A percentile compares a stretch with the other conserved stretches of the same genome.
Conservation (phyloP, 2,329 filamentous ascomycete genomes). For the Xylaria sp. region DNA sequence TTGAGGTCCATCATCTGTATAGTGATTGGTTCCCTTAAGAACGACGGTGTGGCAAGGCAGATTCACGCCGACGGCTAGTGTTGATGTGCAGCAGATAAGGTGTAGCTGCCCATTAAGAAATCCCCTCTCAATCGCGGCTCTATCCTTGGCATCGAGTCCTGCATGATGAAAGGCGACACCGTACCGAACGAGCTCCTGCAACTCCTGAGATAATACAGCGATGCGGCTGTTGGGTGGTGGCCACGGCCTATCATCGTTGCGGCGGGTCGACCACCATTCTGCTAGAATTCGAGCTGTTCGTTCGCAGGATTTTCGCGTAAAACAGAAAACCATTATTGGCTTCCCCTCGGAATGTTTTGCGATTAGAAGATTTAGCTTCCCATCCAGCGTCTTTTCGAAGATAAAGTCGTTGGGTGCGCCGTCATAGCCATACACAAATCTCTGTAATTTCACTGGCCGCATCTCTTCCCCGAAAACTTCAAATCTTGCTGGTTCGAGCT, state of each 20-base stretch:
- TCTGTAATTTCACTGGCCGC: slow-evolving; percentile 80
- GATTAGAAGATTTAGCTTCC: slow-evolving; percentile 74
- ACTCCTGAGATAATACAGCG: slow-evolving; percentile 66
- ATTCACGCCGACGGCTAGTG: slow-evolving; percentile 85
- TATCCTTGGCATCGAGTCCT: slow-evolving; percentile 73
- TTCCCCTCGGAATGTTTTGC: slow-evolving; percentile 74
- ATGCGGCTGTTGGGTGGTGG: slow-evolving; percentile 63
- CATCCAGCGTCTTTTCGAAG: slow-evolving; percentile 77
- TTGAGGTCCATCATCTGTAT: slow-evolving; percentile 67
- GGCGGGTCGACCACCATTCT: slow-evolving; percentile 69
- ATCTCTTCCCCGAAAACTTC: slow-evolving; percentile 84
- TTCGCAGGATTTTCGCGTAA: slow-evolving; percentile 77
- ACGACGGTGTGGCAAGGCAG: slow-evolving; percentile 85
- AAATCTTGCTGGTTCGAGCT: slow-evolving; percentile 70
- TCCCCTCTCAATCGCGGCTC: slow-evolving; percentile 71
- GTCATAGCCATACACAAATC: slow-evolving; percentile 79
- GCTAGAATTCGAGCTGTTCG: slow-evolving; percentile 75
- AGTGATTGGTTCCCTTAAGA: slow-evolving; percentile 81
- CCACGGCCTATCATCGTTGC: slow-evolving; percentile 70
- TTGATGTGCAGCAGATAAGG: slow-evolving; percentile 89
- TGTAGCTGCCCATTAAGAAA: slow-evolving; percentile 78
- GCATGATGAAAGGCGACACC: slow-evolving; percentile 88
- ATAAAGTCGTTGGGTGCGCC: slow-evolving; percentile 75
- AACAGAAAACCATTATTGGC: slow-evolving; percentile 86
- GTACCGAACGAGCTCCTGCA: slow-evolving; percentile 61